Evolutionary conservation across 2,329 filamentous ascomycete species (phyloP).

Genomic region (Paracorniculantispora psalliotae): DNA sequence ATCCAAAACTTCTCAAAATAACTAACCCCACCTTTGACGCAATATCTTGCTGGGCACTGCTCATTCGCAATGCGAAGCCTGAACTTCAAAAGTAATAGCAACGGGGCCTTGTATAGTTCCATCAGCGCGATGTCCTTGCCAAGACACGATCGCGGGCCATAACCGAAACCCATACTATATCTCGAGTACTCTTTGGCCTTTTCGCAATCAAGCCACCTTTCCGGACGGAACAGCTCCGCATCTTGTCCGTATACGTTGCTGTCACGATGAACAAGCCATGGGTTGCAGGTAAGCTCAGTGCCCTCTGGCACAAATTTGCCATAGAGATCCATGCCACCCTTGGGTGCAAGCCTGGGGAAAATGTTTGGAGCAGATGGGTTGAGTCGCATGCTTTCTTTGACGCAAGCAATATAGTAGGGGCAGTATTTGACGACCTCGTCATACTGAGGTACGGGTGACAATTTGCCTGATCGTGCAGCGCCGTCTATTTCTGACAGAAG

Average conservation of each 20-base stretch:
- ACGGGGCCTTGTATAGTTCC: constrained; percentile 45
- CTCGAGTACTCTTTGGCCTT: constrained; percentile 38
- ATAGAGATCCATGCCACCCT: constrained; percentile 26
- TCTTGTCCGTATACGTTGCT: constrained; percentile 36
- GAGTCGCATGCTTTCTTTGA: constrained; percentile 46
- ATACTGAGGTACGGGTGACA: constrained; percentile 34
- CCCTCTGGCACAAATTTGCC: constrained; percentile 30
- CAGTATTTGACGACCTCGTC: constrained; percentile 35
- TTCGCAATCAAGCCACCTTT: constrained; percentile 42
- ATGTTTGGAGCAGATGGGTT: constrained; percentile 47
- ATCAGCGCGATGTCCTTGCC: constrained; percentile 47
- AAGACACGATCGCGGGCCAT: constrained; percentile 43
- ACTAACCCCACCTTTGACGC: constrained; percentile 37
- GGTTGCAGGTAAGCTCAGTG: constrained; percentile 41
- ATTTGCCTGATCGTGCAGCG: constrained; percentile 27
- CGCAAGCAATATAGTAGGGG: constrained; percentile 45
- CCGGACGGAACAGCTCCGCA: constrained; percentile 41
- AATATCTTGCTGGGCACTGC: constrained; percentile 28
- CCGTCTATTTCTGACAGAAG: constrained; percentile 43
- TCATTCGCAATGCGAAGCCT: constrained; percentile 26
- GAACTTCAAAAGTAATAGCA: constrained; percentile 38
- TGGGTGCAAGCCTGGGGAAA: constrained; percentile 39
- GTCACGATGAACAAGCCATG: constrained; percentile 43
- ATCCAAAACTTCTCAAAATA: constrained; percentile 38
- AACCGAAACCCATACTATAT: constrained; percentile 46